phyloP scores from a whole-genome alignment of 176 grass and related monocot species.

The Carex cristatella region DNA sequence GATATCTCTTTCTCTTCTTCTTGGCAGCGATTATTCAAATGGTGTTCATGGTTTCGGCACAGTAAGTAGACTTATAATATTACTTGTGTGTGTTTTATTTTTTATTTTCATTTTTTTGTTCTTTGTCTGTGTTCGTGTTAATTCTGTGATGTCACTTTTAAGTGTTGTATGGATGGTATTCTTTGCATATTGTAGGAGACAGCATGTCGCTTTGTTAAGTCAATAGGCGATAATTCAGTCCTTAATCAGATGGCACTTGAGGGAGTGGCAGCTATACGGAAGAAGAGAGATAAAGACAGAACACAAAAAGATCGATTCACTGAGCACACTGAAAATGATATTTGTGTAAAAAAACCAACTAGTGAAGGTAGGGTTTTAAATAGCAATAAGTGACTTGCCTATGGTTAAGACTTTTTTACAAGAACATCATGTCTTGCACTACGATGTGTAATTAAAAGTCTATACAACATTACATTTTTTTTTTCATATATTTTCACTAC shows the following conservation, averaged over 20 bases:
- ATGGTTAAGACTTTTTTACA: background rate
- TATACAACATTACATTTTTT: background rate
- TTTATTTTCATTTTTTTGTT: background rate
- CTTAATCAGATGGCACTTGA: constrained; percentile 60
- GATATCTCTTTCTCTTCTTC: constrained; percentile 88
- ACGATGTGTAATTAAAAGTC: background rate
- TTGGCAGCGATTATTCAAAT: constrained; percentile 86
- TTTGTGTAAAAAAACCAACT: constrained; percentile 29
- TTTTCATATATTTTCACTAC: background rate
- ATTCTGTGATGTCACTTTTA: background rate
- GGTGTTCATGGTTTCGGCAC: constrained; percentile 74
- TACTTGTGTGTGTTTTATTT: background rate
- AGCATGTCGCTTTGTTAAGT: constrained; percentile 88
- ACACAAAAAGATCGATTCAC: background rate
- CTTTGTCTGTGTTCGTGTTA: background rate
- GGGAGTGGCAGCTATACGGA: constrained; percentile 55
- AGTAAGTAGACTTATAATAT: constrained; percentile 39
- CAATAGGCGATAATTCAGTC: constrained; percentile 62
- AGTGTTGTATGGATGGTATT: background rate
- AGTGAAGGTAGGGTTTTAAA: background rate
- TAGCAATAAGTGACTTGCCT: background rate
- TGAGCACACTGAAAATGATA: constrained; percentile 34
- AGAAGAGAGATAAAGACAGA: constrained; percentile 52
- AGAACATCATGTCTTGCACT: background rate
- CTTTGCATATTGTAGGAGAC: constrained; percentile 53